phyloP scores from a whole-genome alignment of 2,329 filamentous ascomycete genomes.

The Endoconidiophora polonica region DNA sequence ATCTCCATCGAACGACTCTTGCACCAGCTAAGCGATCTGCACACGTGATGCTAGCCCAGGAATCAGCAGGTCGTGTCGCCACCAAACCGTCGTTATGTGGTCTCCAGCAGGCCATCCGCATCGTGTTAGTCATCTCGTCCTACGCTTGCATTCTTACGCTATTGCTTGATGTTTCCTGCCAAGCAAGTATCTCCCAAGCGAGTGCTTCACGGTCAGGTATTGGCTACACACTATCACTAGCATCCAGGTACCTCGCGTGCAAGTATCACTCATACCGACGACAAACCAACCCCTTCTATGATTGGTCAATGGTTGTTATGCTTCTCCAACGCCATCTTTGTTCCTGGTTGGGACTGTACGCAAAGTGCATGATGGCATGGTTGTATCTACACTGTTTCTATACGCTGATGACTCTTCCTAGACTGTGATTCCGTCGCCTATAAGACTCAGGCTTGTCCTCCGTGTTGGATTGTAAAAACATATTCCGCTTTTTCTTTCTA shows the following conservation, averaged over 20 bases:
- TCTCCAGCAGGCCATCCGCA: background rate
- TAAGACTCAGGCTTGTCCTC: background rate
- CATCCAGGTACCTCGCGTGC: too few relatives aligned
- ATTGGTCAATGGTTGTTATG: too few relatives aligned
- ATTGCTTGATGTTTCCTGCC: background rate
- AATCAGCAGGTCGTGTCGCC: slow-evolving; percentile 6
- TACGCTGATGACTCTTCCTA: background rate
- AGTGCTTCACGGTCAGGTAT: too few relatives aligned
- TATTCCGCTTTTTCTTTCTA: background rate
- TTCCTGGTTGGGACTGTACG: too few relatives aligned
- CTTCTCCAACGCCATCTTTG: too few relatives aligned
- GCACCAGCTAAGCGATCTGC: background rate
- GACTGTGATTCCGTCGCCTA: background rate
- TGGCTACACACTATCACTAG: too few relatives aligned
- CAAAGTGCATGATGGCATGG: too few relatives aligned
- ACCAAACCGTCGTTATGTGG: background rate
- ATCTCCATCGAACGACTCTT: slow-evolving; percentile 7
- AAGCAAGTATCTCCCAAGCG: background rate
- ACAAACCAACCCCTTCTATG: too few relatives aligned
- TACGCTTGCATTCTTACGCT: too few relatives aligned
- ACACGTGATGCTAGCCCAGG: slow-evolving; percentile 5
- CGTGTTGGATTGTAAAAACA: background rate
- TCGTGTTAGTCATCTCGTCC: too few relatives aligned
- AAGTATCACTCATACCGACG: too few relatives aligned
- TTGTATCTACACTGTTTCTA: too few relatives aligned